Evolutionary conservation across 2,329 filamentous ascomycete species (phyloP), one percentile per base, ranked within the genome.

Genomic region (Colletotrichum gloeosporioides): DNA sequence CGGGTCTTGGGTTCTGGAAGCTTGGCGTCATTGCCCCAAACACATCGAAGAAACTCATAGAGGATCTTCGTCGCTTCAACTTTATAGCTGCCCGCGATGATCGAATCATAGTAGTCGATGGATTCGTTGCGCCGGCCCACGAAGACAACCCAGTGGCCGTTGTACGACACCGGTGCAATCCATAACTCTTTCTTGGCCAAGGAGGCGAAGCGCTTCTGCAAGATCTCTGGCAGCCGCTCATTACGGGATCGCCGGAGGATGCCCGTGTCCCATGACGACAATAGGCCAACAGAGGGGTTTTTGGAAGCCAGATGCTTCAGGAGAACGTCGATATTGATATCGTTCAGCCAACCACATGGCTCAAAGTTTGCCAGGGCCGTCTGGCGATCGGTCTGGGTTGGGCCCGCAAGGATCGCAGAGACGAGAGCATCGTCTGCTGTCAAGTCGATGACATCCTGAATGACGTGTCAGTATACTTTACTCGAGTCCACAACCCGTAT

Each of bases 371-470:
- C 25, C 25, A 22, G 25, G 53, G 53, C 53, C 25, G 0, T 22
- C 4, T 55, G n/a, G 18, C 18, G 53, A 0, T 55, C 53, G n/a
- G 53, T 22, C 0, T 16, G n/a, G 4, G n/a, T 55, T 1, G 12
- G 12, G 6, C 8, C 16, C 15, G 0, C 36, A 39, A 39, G 1
- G 0, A 39, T 39, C 4, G 36, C 36, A 0, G 15, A 16, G 16
- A 18, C 8, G 2, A 36, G 34, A 8, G 4, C 29, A 39, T 39
- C 36, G 4, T 39, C 36, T 9, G 8, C 36, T 1, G 36, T 39
- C 15, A 39, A 2, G 16, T 39, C 36, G 8, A 39, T 18, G 3
- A 18, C 16, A 18, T 16, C 8, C 36, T 39, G 36, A 39, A 39
- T 18, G 16, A 2, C 8, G 36, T 18, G 36, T 39, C 36, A 39